Base-by-base conservation (phyloP, 805 yeast genomes). In the Kockiozyma suomiensis region DNA sequence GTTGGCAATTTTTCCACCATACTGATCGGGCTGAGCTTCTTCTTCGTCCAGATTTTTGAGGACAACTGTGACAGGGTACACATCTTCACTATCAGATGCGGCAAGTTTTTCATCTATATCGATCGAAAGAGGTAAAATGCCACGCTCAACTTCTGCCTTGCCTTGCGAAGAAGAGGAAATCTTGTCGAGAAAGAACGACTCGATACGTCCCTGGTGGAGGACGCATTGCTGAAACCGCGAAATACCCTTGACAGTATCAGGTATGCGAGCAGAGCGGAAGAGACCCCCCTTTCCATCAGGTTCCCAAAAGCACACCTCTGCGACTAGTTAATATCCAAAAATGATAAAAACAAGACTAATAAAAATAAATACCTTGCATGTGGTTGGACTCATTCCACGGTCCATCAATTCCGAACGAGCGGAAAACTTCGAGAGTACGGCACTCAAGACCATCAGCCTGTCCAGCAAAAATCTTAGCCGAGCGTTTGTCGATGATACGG, bases 371-470 rank as follows among this genome's bases (percentile, higher is more conserved):
- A 74, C 70, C 74, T 54, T 66, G 61, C 62, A 73, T 70, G 23
- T 67, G 68, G 63, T 69, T 71, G 21, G 73, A 70, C 43, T 65
- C 64, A 50, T 71, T 67, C 64, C 68, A 50, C 1, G 70, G 70
- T 13, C 70, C 59, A 46, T 73, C 75, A 40, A 72, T 66, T 8
- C 74, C 70, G 32, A 73, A 61, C 25, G 65, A 62, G 38, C 72
- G 67, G 58, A 74, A 70, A 23, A 69, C 70, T 57, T 73, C 75
- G 43, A 74, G 56, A 4, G 75, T 71, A 28, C 73, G 64, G 46
- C 70, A 64, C 56, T 74, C 75, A 26, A 74, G 58, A 12, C 77
- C 76, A 63, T 74, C 77, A 1, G 77, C 77, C 56, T 72, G 74
- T 5, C 77, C 77, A 5, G 72, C 63, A 57, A 68, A 72, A 17